These are phyloP conservation scores for Pseudognaphalium luteoalbum DNA, from an alignment of 129 eudicot species.

Conservation along the genomic window DNA sequence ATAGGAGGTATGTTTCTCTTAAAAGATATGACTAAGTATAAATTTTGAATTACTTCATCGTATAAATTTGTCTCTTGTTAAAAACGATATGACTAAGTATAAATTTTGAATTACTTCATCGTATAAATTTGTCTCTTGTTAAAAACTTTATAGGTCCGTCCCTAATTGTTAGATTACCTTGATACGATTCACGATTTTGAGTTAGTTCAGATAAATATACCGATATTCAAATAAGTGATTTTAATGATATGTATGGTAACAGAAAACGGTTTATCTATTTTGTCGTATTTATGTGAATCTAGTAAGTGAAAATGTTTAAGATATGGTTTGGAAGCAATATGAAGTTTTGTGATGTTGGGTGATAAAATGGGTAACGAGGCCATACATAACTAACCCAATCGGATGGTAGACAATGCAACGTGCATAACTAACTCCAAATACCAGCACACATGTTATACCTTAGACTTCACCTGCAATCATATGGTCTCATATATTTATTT, in stretches of 20 bases:
- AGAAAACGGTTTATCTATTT: slow-evolving; percentile 10
- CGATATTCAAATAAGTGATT: not conserved
- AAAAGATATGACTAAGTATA: too few species aligned
- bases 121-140: not conserved
- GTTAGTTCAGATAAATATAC: too few species aligned
- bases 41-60: too few species aligned
- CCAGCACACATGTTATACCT: slow-evolving; percentile 17
- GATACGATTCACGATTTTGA: not conserved
- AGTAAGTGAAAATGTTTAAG: slow-evolving; percentile 5
- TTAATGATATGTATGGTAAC: not conserved
- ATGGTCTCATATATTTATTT: not conserved
- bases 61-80: not conserved
- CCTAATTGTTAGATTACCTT: not conserved
- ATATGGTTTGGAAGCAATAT: slow-evolving; percentile 25
- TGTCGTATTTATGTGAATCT: slow-evolving; percentile 17
- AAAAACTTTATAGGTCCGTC: not conserved
- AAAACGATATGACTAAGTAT: too few species aligned
- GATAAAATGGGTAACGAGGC: slow-evolving; percentile 25
- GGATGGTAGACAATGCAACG: slow-evolving; percentile 35
- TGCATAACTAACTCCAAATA: slow-evolving; percentile 33
- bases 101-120: too few species aligned
- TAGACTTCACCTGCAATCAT: not conserved
- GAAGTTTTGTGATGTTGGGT: slow-evolving; percentile 26
- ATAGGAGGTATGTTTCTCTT: too few species aligned
- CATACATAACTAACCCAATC: slow-evolving; percentile 24